Evolutionary conservation across 2,329 filamentous ascomycete genomes (phyloP).

Genomic region (Boeremia exigua): DNA sequence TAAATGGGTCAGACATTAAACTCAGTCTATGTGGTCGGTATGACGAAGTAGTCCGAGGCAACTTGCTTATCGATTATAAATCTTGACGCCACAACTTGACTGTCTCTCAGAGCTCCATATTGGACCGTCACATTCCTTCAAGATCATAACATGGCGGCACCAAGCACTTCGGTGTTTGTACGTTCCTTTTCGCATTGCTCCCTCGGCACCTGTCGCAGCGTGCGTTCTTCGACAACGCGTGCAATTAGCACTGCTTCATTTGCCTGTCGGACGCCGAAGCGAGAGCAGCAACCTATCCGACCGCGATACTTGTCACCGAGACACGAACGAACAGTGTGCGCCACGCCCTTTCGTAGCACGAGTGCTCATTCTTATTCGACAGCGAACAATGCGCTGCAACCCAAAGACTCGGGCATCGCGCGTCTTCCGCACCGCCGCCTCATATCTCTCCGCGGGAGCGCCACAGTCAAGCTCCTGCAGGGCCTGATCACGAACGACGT

Average conservation of each 20-base stretch:
- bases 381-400: slow-evolving; percentile 25
- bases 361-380: slow-evolving; percentile 11
- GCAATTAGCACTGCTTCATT: slow-evolving; percentile 20
- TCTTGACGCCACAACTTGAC: slow-evolving; percentile 22
- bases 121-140: not conserved
- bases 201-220: slow-evolving; percentile 3
- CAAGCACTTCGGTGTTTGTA: not conserved
- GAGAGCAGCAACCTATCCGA: not conserved
- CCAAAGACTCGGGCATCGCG: slow-evolving; percentile 56
- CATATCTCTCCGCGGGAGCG: slow-evolving; percentile 78
- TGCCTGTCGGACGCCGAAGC: not conserved
- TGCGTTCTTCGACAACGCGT: slow-evolving; percentile 11
- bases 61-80: slow-evolving; percentile 14
- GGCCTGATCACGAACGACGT: slow-evolving; percentile 82
- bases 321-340: not conserved
- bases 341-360: not conserved
- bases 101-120: slow-evolving; percentile 18
- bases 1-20: not conserved
- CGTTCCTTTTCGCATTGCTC: slow-evolving; percentile 13
- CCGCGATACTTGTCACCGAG: not conserved
- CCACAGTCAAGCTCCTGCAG: slow-evolving; percentile 85
- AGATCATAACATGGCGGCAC: not conserved
- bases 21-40: no score
- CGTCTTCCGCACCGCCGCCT: slow-evolving; percentile 75
- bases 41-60: slow-evolving; percentile 1